Conservation (phyloP, 2,329 filamentous ascomycete genomes). For the Cercospora zeae-maydis region DNA sequence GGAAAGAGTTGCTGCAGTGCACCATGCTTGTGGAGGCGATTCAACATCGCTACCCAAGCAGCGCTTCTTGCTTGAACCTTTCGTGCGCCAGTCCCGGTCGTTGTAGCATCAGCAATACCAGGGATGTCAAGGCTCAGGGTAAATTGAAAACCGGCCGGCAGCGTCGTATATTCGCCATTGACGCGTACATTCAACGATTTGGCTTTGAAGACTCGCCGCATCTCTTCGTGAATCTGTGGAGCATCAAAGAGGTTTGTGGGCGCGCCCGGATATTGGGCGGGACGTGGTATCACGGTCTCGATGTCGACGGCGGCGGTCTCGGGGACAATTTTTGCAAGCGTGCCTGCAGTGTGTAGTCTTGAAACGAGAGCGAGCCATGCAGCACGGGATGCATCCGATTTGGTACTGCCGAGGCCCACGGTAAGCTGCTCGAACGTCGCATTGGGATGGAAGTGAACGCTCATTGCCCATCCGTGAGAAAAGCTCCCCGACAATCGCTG, state of each 20-base stretch:
- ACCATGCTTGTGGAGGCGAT: slow-evolving; percentile 3
- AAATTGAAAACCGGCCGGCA: neutral
- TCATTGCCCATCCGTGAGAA: neutral
- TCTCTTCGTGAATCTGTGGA: neutral
- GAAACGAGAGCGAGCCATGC: slow-evolving; percentile 11
- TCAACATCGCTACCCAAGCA: slow-evolving; percentile 16
- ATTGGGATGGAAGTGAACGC: neutral
- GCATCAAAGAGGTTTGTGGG: slow-evolving; percentile 4
- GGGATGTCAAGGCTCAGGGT: slow-evolving; percentile 10
- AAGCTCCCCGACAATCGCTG: neutral
- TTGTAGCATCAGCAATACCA: slow-evolving; percentile 7
- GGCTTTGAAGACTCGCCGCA: slow-evolving; percentile 3
- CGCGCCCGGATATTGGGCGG: slow-evolving; percentile 11
- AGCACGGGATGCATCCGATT: neutral
- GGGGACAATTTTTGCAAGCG: neutral
- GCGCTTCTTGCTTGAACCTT: slow-evolving; percentile 2
- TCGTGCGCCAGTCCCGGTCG: neutral
- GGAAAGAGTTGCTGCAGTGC: slow-evolving; percentile 10
- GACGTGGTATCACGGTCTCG: neutral
- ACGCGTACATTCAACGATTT: neutral
- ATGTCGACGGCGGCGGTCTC: neutral
- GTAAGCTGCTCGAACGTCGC: neutral
- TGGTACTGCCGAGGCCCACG: neutral
- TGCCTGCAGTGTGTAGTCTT: slow-evolving; percentile 7
- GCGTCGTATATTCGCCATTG: neutral